These are phyloP conservation scores for Penicillium coffeae DNA, from an alignment of 495 filamentous ascomycete species.

Conservation along the genomic window DNA sequence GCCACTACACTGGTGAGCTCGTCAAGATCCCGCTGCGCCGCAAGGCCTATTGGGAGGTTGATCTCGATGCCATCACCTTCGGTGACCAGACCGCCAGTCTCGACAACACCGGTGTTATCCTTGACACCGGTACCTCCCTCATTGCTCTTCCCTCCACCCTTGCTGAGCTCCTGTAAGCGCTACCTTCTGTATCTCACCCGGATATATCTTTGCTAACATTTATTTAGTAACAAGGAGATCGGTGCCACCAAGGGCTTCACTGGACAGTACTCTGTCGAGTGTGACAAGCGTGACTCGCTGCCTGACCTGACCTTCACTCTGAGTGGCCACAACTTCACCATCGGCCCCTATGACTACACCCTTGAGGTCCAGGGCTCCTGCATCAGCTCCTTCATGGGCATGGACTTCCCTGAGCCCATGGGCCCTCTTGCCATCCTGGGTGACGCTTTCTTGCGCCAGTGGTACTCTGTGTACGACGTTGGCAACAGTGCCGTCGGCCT, in stretches of 20 bases:
- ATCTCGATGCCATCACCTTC: constrained; percentile 86
- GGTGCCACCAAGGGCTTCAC: constrained; percentile 95
- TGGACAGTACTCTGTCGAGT: constrained; percentile 94
- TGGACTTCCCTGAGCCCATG: constrained; percentile 90
- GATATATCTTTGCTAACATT: too few relatives aligned
- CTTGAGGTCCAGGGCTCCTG: constrained; percentile 93
- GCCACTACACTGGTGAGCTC: constrained; percentile 85
- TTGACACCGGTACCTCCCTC: constrained; percentile 97
- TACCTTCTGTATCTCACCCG: too few relatives aligned
- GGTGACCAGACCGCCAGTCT: constrained; percentile 80
- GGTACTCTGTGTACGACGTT: constrained; percentile 96
- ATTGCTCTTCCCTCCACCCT: constrained; percentile 91
- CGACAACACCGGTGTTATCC: constrained; percentile 89
- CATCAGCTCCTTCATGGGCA: constrained; percentile 96
- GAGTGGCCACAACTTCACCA: constrained; percentile 84
- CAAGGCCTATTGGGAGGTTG: constrained; percentile 99
- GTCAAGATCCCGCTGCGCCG: constrained; percentile 89
- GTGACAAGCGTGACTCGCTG: constrained; percentile 72
- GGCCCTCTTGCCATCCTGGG: constrained; percentile 95
- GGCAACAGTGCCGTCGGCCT: constrained; percentile 81
- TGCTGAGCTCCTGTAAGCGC: constrained; percentile 92
- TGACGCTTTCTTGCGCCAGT: constrained; percentile 94
- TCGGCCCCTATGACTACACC: constrained; percentile 87
- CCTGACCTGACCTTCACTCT: constrained; percentile 89
- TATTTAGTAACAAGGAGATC: constrained; percentile 81